phyloP scores from a whole-genome alignment of 495 filamentous ascomycete species.

The Amorphotheca resinae region DNA sequence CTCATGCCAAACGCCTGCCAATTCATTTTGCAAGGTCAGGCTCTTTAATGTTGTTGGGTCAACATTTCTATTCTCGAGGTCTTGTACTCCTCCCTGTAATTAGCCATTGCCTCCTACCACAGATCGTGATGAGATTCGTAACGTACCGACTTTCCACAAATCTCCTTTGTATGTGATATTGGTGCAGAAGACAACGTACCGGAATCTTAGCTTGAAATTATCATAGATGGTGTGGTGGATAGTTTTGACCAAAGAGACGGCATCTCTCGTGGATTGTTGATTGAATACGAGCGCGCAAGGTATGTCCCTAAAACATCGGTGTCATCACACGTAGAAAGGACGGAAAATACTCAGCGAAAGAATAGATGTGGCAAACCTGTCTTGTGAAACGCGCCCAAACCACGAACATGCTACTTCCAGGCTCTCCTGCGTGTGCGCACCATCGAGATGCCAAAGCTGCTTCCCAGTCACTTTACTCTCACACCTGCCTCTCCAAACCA shows the following conservation, averaged over 20 bases:
- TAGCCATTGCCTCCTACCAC: no score
- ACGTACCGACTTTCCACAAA: no score
- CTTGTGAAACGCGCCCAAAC: conserved; percentile 44
- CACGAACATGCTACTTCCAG: conserved; percentile 66
- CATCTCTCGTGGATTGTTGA: conserved; percentile 48
- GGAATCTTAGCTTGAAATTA: conserved; percentile 58
- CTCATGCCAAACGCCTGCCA: neutral
- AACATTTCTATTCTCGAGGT: neutral
- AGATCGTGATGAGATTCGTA: no score
- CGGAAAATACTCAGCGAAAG: no score
- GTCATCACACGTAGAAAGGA: no score
- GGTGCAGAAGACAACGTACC: conserved; percentile 51
- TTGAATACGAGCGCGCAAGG: conserved; percentile 82
- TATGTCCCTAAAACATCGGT: conserved; percentile 12
- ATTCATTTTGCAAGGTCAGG: neutral
- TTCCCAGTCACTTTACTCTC: conserved; percentile 55
- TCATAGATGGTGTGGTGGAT: conserved; percentile 23
- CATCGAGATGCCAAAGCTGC: conserved; percentile 79
- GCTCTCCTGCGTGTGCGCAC: conserved; percentile 84
- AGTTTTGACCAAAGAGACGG: neutral
- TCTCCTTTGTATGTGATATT: neutral
- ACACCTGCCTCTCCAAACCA: conserved; percentile 70
- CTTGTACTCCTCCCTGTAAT: neutral
- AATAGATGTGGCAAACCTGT: neutral
- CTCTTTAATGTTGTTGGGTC: neutral